Evolutionary conservation across 495 filamentous ascomycete genomes (phyloP), one percentile per base, ranked within the genome.

Genomic region (Aspergillus ostianus): DNA sequence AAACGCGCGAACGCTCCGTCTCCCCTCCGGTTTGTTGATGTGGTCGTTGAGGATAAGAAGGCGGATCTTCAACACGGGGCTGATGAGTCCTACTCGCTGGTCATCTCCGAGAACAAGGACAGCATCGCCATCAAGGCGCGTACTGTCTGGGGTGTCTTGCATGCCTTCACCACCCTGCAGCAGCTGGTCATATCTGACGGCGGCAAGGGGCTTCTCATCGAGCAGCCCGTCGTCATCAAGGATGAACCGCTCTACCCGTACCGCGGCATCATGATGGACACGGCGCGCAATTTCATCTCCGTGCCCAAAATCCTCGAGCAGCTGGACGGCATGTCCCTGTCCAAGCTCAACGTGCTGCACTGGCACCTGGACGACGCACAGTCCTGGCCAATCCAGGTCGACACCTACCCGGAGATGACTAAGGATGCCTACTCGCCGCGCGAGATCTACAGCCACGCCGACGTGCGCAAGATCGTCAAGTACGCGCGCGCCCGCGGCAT

Each of bases 81-180:
- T 19, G 79, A 85, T 63, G 83, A 86, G 65, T 83, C 81, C 0
- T 86, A 85, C 64, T 81, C 78, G n/a, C 61, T 86, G 19, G 71
- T 77, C 18, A 74, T 84, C 41, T 46, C 58, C 8, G 63, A 69
- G 12, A 61, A 57, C 19, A 71, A 74, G 1, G 63, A 60, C 51
- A 68, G 53, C 30, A 71, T 83, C 58, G 65, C 65, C 10, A 80
- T 86, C 64, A 77, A 68, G 4, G 70, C 81, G 23, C 61, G 79
- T 55, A 82, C 82, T 0, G 70, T 76, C 57, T 80, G 80, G 75
- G 83, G 82, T 30, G 80, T 79, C n/a, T 66, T 86, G 8, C 82
- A 84, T 65, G 83, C 82, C 15, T 82, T 86, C 59, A 84, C 82
- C n/a, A 86, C 83, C 10, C 66, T 84, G 30, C 77, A 80, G 58